Conservation (phyloP, 2,329 filamentous ascomycete species). For the Eutypella sp. region DNA sequence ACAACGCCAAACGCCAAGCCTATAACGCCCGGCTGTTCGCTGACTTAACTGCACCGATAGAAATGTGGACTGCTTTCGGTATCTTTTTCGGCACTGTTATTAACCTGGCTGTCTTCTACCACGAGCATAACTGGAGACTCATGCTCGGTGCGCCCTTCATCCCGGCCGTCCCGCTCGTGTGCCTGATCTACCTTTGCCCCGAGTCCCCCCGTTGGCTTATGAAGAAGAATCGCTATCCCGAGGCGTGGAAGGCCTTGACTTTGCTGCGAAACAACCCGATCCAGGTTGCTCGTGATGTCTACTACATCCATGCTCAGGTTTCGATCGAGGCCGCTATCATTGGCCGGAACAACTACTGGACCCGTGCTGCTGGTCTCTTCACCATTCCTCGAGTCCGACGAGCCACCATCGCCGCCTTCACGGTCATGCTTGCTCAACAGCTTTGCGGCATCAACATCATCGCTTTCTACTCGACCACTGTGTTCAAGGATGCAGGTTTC, state of each 20-base stretch:
- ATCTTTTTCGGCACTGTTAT: conserved; percentile 58
- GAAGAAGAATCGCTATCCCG: conserved; percentile 57
- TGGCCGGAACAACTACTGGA: conserved; percentile 50
- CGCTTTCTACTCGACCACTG: conserved; percentile 67
- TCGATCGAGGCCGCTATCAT: conserved; percentile 51
- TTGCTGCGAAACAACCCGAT: conserved; percentile 49
- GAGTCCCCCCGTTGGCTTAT: conserved; percentile 63
- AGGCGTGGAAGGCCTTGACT: conserved; percentile 54
- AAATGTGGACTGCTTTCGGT: conserved; percentile 60
- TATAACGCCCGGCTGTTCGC: neutral
- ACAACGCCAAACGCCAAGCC: neutral
- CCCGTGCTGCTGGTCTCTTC: conserved; percentile 61
- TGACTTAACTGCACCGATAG: neutral
- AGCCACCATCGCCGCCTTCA: conserved; percentile 70
- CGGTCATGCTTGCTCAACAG: conserved; percentile 75
- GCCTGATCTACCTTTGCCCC: conserved; percentile 61
- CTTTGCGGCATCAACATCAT: conserved; percentile 71
- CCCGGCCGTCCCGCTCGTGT: conserved; percentile 50
- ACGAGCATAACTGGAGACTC: conserved; percentile 31
- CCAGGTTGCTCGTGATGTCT: conserved; percentile 57
- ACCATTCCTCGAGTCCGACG: conserved; percentile 64
- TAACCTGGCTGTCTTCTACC: conserved; percentile 47
- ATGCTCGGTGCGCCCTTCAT: conserved; percentile 57
- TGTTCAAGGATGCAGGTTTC: conserved; percentile 55
- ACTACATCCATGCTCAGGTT: conserved; percentile 61